Conservation (phyloP, 805 yeast species). For the Cyberlindnera mycetangii region DNA sequence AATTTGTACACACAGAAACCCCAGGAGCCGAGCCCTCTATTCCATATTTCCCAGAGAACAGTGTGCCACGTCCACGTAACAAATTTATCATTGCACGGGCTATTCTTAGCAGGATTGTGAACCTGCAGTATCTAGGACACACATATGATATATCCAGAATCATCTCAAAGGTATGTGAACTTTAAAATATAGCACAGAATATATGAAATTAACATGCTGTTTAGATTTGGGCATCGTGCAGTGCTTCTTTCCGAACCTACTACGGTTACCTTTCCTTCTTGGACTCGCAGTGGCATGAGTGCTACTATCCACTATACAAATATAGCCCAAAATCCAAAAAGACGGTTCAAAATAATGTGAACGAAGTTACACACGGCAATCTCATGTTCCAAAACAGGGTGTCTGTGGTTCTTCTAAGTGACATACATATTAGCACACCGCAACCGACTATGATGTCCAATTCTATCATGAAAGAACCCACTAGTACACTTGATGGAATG, state of each 20-base stretch:
- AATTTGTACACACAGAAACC: neutral
- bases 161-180: slow-evolving; percentile 16
- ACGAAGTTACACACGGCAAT: neutral
- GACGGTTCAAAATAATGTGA: neutral
- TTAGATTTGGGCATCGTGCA: slow-evolving; percentile 9
- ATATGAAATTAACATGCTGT: neutral
- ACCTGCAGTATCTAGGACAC: neutral
- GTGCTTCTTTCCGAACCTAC: slow-evolving; percentile 6
- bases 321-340: slow-evolving; percentile 12
- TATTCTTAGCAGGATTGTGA: slow-evolving; percentile 15
- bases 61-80: slow-evolving; percentile 19
- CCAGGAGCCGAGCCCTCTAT: neutral
- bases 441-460: neutral
- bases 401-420: neutral
- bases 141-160: slow-evolving; percentile 14
- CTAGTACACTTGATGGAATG: slow-evolving; percentile 4
- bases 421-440: neutral
- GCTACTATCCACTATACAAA: slow-evolving; percentile 15
- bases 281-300: slow-evolving; percentile 20
- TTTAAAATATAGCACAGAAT: neutral
- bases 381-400: neutral
- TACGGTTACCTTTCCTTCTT: slow-evolving; percentile 15
- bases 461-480: too few species aligned
- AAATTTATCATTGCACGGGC: slow-evolving; percentile 22
- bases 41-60: neutral